Evolutionary conservation across 371 early-diverging fungal species (phyloP).

Genomic region (Rhizopus stolonifer): DNA sequence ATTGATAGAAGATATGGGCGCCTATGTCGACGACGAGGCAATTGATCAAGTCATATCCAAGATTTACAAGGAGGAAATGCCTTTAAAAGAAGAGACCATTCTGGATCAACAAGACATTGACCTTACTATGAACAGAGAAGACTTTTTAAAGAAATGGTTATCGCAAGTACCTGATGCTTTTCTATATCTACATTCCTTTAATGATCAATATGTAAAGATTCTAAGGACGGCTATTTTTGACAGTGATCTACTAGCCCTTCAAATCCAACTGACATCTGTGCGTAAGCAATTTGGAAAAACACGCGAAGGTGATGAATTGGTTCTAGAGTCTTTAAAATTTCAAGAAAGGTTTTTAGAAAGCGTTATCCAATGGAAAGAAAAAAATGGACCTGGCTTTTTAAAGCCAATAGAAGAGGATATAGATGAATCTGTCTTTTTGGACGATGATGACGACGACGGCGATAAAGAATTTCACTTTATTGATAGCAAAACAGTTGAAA

Average conservation of each 20-base stretch:
- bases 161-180: conserved; percentile 41
- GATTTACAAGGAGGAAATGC: conserved; percentile 34
- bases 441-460: conserved; percentile 21
- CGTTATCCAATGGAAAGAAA: conserved; percentile 28
- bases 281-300: conserved; percentile 49
- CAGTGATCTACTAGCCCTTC: conserved; percentile 28
- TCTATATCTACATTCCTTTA: conserved; percentile 35
- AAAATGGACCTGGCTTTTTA: neutral
- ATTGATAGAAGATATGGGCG: conserved; percentile 36
- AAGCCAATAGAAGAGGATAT: neutral
- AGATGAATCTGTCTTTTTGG: conserved; percentile 3
- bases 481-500: neutral
- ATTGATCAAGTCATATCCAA: conserved; percentile 56
- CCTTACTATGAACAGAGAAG: conserved; percentile 9
- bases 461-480: conserved; percentile 15
- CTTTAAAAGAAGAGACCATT: neutral
- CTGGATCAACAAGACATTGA: neutral
- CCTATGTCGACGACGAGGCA: conserved; percentile 55
- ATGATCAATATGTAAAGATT: conserved; percentile 46
- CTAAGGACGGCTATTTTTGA: conserved; percentile 44
- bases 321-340: conserved; percentile 42
- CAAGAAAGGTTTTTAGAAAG: conserved; percentile 39
- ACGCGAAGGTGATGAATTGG: conserved; percentile 39
- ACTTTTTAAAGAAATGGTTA: conserved; percentile 26
- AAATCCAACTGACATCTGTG: conserved; percentile 25